Percentiles rank a stretch among this genome's conserved stretches.
Conservation (phyloP, 140 eudicot genomes). For the Anethum foeniculum region DNA sequence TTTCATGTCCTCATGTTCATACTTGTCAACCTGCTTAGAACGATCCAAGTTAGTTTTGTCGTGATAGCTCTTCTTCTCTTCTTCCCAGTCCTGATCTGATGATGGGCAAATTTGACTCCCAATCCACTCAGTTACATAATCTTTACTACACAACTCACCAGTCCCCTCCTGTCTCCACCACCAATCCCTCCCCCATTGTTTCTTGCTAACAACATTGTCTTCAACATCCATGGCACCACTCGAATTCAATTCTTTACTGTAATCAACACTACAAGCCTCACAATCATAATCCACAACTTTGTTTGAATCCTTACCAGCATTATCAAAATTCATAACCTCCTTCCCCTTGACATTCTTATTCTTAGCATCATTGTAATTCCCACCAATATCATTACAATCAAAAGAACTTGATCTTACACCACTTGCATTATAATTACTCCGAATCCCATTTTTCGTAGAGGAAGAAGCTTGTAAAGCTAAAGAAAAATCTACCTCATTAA, state of each 20-base stretch:
- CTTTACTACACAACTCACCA: slow-evolving; percentile 53
- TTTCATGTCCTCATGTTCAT: slow-evolving; percentile 20
- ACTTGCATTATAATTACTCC: slow-evolving; percentile 28
- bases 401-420: slow-evolving; percentile 30
- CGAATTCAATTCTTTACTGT: slow-evolving; percentile 35
- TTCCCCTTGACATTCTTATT: slow-evolving; percentile 39
- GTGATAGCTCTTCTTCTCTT: slow-evolving; percentile 34
- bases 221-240: slow-evolving; percentile 25
- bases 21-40: slow-evolving; percentile 22
- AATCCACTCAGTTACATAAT: slow-evolving; percentile 94
- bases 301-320: slow-evolving; percentile 35
- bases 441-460: slow-evolving; percentile 45
- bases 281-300: slow-evolving; percentile 36
- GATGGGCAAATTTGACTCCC: slow-evolving; percentile 82
- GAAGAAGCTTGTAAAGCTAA: slow-evolving; percentile 84
- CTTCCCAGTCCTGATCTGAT: slow-evolving; percentile 60
- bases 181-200: slow-evolving; percentile 99
- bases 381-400: slow-evolving; percentile 22
- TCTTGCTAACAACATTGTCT: slow-evolving; percentile 28
- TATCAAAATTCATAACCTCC: slow-evolving; percentile 34
- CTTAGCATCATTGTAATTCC: slow-evolving; percentile 14
- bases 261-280: slow-evolving; percentile 48
- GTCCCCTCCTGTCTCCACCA: slow-evolving; percentile 63
- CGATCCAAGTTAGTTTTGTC: slow-evolving; percentile 27
- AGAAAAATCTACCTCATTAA: slow-evolving; percentile 82